Base-by-base conservation (phyloP, 768 basidiomycete species). In the Trichaptum fuscoviolaceum region DNA sequence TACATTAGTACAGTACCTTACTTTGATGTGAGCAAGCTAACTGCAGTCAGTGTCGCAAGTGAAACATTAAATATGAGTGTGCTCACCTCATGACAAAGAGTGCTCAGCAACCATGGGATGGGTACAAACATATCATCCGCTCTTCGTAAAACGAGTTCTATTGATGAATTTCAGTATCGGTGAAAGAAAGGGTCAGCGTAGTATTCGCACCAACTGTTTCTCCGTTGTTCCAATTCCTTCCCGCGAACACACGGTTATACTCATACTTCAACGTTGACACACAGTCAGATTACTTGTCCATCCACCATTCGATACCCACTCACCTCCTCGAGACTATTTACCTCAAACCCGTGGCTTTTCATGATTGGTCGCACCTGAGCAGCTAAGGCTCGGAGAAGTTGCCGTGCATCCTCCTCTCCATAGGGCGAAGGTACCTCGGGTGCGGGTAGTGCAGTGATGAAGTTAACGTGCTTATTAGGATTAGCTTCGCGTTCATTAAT, bases 311-410 rank as follows among this genome's bases (percentile, higher is more conserved):
- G 23, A 25, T 57, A 52, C 26, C n/a, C 15, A 70, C 74, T 63
- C 71, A 91, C 92, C 85, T 94, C 92, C 77, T 93, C 92, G 18
- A 94, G 79, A 68, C 87, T 90, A 71, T 93, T 94, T 30, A 94
- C 84, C 1, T 73, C 75, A 69, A 94, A 88, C 0, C 90, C 91
- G 70, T 92, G 89, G 2, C 80, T 74, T 73, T 92, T 92, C 93
- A 95, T 95, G 24, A 93, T 72, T 2, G 92, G 92, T 68, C 85
- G 83, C 30, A 94, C 90, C 76, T 94, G 92, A 2, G 92, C 93
- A 0, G 91, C 92, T 59, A 95, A 78, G 2, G 92, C 90, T 7
- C 90, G 84, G 65, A 95, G 78, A 34, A 92, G 82, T 72, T 93
- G 88, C 58, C 83, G 81, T 12, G 91, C 88, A 62, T 86, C 85